These are phyloP conservation scores for Westerdykella ornata DNA, from an alignment of 2,329 filamentous ascomycete genomes.

Conservation along the genomic window DNA sequence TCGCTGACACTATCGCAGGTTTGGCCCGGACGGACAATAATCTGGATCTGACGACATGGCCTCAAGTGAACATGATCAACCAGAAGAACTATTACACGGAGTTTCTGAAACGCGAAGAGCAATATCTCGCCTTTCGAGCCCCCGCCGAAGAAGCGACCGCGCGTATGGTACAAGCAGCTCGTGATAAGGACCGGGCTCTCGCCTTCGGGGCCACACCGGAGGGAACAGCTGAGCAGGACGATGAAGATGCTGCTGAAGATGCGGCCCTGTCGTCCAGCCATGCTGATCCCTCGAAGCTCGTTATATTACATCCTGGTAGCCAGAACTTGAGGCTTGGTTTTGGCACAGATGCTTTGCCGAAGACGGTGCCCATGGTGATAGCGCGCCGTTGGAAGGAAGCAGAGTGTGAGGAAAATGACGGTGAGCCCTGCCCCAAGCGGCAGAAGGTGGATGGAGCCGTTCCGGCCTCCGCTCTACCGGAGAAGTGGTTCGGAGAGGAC, in stretches of 20 bases:
- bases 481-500: slow-evolving; percentile 85
- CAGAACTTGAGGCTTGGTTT: slow-evolving; percentile 92
- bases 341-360: slow-evolving; percentile 90
- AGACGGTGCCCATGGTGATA: slow-evolving; percentile 88
- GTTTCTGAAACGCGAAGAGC: slow-evolving; percentile 96
- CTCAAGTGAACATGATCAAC: slow-evolving; percentile 87
- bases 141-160: slow-evolving; percentile 83
- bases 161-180: slow-evolving; percentile 74
- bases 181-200: slow-evolving; percentile 79
- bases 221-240: slow-evolving; percentile 17
- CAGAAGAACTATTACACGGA: slow-evolving; percentile 97
- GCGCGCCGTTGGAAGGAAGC: slow-evolving; percentile 70
- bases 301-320: slow-evolving; percentile 91
- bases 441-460: slow-evolving; percentile 57
- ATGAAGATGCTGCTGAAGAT: slow-evolving; percentile 29
- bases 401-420: slow-evolving; percentile 76
- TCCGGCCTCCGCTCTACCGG: slow-evolving; percentile 53
- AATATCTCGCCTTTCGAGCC: slow-evolving; percentile 80
- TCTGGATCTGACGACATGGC: slow-evolving; percentile 93
- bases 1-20: slow-evolving; percentile 49
- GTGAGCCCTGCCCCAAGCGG: slow-evolving; percentile 67
- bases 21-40: slow-evolving; percentile 97
- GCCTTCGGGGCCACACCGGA: slow-evolving; percentile 53
- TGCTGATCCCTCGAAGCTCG: slow-evolving; percentile 76
- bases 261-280: slow-evolving; percentile 36